phyloP scores from a whole-genome alignment of 257 asterid species.

The Rubia yunnanensis region DNA sequence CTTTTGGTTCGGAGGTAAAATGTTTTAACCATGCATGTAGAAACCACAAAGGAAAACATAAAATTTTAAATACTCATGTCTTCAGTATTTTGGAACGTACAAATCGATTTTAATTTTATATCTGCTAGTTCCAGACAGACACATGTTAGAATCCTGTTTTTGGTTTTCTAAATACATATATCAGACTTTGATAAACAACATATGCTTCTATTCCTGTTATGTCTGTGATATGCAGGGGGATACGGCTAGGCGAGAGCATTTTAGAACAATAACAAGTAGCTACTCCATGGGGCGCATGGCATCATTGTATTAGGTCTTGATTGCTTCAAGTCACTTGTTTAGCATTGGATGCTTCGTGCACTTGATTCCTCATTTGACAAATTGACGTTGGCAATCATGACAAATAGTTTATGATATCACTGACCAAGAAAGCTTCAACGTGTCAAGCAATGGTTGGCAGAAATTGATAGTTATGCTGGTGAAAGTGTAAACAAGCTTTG shows the following conservation, averaged over 20 bases:
- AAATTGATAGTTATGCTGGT: conserved; percentile 81
- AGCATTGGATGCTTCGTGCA: background rate
- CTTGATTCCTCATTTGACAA: conserved; percentile 1
- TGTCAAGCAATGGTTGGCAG: conserved; percentile 81
- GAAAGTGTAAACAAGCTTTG: conserved; percentile 76
- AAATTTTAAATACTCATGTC: background rate
- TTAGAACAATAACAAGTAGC: conserved; percentile 85
- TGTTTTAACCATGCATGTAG: background rate
- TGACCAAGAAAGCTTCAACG: conserved; percentile 74
- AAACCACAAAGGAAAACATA: background rate
- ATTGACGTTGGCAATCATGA: conserved; percentile 14
- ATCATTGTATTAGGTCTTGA: conserved; percentile 44
- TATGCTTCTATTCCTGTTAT: conserved; percentile 1
- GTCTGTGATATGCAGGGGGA: conserved; percentile 53
- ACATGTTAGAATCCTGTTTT: background rate
- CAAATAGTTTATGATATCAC: conserved; percentile 75
- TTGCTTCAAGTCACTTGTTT: conserved; percentile 2
- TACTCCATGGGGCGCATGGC: conserved; percentile 93
- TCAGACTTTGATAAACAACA: background rate
- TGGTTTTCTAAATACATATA: background rate
- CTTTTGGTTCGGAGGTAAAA: background rate
- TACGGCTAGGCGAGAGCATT: conserved; percentile 92
- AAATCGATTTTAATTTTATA: background rate
- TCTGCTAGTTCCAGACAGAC: background rate
- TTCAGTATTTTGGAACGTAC: background rate